A percentile compares a stretch with the other conserved stretches of the same genome.
These are phyloP conservation scores for Stephania yunnanensis DNA, from an alignment of 164 flowering plant genomes.

Conservation along the genomic window DNA sequence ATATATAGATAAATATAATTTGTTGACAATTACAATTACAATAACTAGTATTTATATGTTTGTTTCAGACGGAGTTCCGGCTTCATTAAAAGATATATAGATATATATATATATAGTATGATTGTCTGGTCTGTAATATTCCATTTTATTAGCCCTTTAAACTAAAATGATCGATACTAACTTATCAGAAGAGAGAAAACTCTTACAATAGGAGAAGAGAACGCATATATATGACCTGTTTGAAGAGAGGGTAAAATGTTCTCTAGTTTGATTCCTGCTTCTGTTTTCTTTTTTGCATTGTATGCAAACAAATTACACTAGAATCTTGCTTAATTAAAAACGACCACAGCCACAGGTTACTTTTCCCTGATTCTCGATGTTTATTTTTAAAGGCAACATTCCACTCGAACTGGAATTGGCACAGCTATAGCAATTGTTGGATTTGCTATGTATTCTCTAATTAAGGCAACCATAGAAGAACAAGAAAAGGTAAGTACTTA, in stretches of 20 bases:
- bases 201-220: no score
- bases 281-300: neutral
- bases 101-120: no score
- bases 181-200: no score
- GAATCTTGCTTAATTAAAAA: neutral
- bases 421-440: conserved; percentile 69
- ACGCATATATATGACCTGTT: no score
- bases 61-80: no score
- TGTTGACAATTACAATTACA: no score
- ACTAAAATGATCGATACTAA: no score
- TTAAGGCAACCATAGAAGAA: conserved; percentile 65
- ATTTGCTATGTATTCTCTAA: conserved; percentile 63
- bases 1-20: no score
- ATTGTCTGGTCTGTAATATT: no score
- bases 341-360: neutral
- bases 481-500: conserved; percentile 39
- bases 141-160: no score
- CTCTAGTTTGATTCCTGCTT: neutral
- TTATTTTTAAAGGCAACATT: conserved; percentile 47
- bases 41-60: no score
- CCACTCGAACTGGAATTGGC: conserved; percentile 71
- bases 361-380: neutral
- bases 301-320: neutral
- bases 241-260: neutral
- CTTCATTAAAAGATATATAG: no score